Base-by-base conservation (phyloP, 2,329 filamentous ascomycete species). In the Diplodia corticola region DNA sequence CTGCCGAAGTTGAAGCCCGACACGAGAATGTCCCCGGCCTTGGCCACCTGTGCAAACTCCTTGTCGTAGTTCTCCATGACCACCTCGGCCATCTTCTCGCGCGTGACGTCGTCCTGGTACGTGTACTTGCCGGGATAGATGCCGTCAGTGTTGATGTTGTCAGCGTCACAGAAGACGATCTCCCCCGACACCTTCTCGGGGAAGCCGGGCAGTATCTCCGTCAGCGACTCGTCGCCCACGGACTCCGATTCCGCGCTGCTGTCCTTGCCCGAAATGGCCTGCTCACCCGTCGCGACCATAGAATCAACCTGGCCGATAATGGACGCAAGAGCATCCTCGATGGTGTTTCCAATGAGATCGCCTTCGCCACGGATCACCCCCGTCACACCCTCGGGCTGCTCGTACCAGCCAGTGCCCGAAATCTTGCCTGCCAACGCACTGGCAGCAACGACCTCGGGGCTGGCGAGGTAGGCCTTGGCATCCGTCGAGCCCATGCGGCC, bases 61-160 rank as follows among this genome's bases (percentile, higher is more conserved):
- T 85, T 80, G 75, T 98, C 94, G 80, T 97, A 98, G 83, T 98
- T 98, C 76, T 90, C 86, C 93, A 98, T 97, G 78, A 91, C 93
- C 0, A 93, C 93, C 70, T 91, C 82, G 0, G 92, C 92, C 94
- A 98, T 97, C 66, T 87, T 87, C 68, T 92, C 89, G 0, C 80
- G 82, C 0, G 90, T 80, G 0, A 98, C 84, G 72, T 91, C 85
- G 74, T 98, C 93, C 75, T 96, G 92, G 79, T 98, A 98, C 0
- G 93, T 97, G 77, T 92, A 93, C 75, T 93, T 93, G 4, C 91
- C 92, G 0, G 93, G 91, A 77, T 98, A 98, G 76, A 98, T 97
- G 64, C 86, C 89, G 74, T 98, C 94, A 0, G 94, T 98, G 79
- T 95, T 91, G 76, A 97, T 87, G 79, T 96, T 96, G 76, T 93